Evolutionary conservation across 179 eudicot species (phyloP), one percentile per base, ranked within the genome.

Genomic region (Actinidia arguta): DNA sequence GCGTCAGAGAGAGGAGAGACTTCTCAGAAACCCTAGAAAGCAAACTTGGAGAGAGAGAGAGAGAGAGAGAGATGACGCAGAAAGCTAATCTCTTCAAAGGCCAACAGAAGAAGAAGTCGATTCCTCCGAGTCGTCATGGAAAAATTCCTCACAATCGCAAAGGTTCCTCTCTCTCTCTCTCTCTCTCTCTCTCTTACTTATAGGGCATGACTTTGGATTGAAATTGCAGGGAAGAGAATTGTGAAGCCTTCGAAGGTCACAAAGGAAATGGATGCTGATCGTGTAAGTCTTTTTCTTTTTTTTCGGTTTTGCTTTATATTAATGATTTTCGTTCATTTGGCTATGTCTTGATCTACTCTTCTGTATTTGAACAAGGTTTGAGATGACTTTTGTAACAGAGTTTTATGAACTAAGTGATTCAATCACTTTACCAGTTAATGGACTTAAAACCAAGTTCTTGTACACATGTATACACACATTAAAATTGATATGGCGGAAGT

Each of bases 121-220:
- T 88, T n/a, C 91, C 98, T 51, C 89, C 93, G 1, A 92, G 81
- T 74, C 94, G 94, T 71, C 98, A 95, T 89, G 98, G 97, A 10
- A 95, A 93, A 83, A 22, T 74, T 55, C 58, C 88, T 69, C 89
- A 84, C 58, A 91, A 79, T 83, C 95, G 96, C 56, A 95, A 95
- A 90, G 98, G 98, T 92, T 22, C 22, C 5, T 62, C 3, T 9
- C 16, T 16, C 13, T 11, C 44, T 22, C 27, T 54, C 46, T 14
- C 18, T 4, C 9, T 13, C 44, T 50, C 12, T 77, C 4, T 9
- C n/a, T n/a, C n/a, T n/a, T n/a, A n/a, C 5, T 69, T 24, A 14
- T 20, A 36, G 67, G 8, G n/a, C 5, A 13, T 52, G 42, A 6
- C 42, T 36, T 74, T 82, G 58, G 39, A 52, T 83, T 87, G 42